Evolutionary conservation across 306 rosid genomes (phyloP).

Genomic region (Gastrolobium villosum): DNA sequence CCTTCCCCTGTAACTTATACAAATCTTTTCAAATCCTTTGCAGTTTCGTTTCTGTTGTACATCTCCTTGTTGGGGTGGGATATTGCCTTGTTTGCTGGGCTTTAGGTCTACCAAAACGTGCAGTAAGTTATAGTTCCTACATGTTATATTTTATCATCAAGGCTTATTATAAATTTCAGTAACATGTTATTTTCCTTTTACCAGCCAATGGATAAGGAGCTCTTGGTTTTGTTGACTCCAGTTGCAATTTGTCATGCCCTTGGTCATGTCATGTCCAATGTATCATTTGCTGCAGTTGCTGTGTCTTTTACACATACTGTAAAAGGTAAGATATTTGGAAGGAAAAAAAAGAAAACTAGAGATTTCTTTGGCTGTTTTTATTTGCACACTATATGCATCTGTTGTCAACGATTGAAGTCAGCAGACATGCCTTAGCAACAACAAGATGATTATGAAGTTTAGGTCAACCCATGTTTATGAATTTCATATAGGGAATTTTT

Average conservation of each 20-base stretch:
- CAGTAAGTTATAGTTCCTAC: conserved; percentile 55
- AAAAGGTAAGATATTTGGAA: conserved; percentile 58
- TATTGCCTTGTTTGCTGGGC: conserved; percentile 79
- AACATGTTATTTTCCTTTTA: background rate
- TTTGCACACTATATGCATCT: background rate
- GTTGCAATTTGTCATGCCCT: conserved; percentile 81
- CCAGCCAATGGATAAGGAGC: conserved; percentile 72
- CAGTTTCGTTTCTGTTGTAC: conserved; percentile 82
- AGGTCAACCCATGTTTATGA: too few species aligned
- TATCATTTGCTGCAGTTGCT: conserved; percentile 86
- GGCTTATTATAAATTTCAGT: conserved; percentile 25
- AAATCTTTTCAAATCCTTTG: conserved; percentile 40
- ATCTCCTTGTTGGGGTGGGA: conserved; percentile 75
- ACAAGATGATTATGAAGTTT: too few species aligned
- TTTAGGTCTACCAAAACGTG: conserved; percentile 78
- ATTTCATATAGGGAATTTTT: too few species aligned
- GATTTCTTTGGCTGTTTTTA: conserved; percentile 14
- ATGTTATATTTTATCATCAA: background rate
- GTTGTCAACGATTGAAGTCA: background rate
- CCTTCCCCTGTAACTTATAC: background rate
- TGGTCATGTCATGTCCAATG: conserved; percentile 88
- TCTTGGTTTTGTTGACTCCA: conserved; percentile 67
- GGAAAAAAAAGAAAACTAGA: background rate
- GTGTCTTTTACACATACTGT: conserved; percentile 83
- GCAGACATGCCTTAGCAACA: background rate